Evolutionary conservation across 108 stramenopile genomes (phyloP), one percentile per base, ranked within the genome.

Genomic region (Conticribra weissflogii): DNA sequence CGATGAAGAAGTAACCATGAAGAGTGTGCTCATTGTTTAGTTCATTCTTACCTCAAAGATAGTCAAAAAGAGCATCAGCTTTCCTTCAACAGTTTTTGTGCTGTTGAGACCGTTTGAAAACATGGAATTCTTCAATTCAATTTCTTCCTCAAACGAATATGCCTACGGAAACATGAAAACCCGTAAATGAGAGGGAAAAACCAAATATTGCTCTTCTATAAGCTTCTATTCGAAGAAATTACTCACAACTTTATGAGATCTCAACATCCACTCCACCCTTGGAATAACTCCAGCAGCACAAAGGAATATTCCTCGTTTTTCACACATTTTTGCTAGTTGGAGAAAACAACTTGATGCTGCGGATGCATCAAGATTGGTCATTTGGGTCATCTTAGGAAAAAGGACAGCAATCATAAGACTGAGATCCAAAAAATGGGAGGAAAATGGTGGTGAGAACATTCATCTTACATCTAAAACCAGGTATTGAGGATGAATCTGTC

Each of bases 201-300:
- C n/a, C n/a, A n/a, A n/a, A n/a, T n/a, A n/a, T n/a, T n/a, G n/a
- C n/a, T n/a, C n/a, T n/a, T n/a, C n/a, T n/a, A n/a, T n/a, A 41
- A 5, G 36, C 5, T 41, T 41, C 12, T 41, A 41, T 9, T 12
- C 5, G 8, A 41, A 41, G 12, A 9, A 41, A 41, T 12, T 12
- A 41, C 36, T 41, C 36, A 41, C 36, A 9, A 85, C 92, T 52
- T 82, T 75, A 55, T 93, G 92, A 45, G 81, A 81, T 9, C 92
- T 83, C 46, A 93, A 66, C 86, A 90, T 90, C 89, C 92, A 93
- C n/a, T 90, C 88, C 2, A 89, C 87, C n/a, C 85, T 66, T 22
- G 87, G 83, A 47, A 78, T 63, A 1, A 78, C 81, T 22, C 92
- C 84, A 15, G 86, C 70, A 3, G 86, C 92, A 71, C 87, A 90